phyloP scores from a whole-genome alignment of 495 filamentous ascomycete species.

The Penicillium arizonense region DNA sequence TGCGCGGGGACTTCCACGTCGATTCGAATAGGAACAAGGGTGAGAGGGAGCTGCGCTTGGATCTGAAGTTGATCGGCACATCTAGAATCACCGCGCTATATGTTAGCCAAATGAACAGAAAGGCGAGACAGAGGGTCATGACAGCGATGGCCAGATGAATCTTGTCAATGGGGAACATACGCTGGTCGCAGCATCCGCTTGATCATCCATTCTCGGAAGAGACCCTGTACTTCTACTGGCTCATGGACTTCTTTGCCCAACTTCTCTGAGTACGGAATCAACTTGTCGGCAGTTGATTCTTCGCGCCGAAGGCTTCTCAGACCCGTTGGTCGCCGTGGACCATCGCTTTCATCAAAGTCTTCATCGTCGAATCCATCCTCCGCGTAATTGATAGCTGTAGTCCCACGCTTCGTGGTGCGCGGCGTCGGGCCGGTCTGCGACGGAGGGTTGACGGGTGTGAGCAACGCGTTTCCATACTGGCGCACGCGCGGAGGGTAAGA shows the following conservation, averaged over 20 bases:
- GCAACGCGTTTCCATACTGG: conserved; percentile 87
- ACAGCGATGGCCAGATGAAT: background rate
- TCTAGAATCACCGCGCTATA: conserved; percentile 18
- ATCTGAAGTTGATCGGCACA: conserved; percentile 69
- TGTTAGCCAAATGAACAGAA: conserved; percentile 4
- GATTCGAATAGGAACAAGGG: conserved; percentile 92
- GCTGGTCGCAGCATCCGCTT: conserved; percentile 60
- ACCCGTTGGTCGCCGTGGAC: conserved; percentile 76
- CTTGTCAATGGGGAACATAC: conserved; percentile 28
- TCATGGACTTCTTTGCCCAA: conserved; percentile 78
- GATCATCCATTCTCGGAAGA: conserved; percentile 94
- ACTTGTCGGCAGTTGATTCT: conserved; percentile 58
- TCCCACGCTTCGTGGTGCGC: conserved; percentile 94
- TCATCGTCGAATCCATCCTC: conserved; percentile 95
- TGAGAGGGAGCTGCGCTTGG: conserved; percentile 81
- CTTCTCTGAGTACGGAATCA: conserved; percentile 64
- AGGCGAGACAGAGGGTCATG: background rate
- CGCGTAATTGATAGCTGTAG: conserved; percentile 93
- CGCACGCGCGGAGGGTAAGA: conserved; percentile 90
- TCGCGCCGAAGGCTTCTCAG: conserved; percentile 79
- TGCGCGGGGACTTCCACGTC: conserved; percentile 87
- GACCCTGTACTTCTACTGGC: conserved; percentile 82
- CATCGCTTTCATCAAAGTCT: conserved; percentile 87
- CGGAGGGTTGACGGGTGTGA: conserved; percentile 80
- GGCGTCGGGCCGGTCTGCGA: conserved; percentile 63